phyloP scores from a whole-genome alignment of 768 basidiomycete genomes.

The Russula foetens region DNA sequence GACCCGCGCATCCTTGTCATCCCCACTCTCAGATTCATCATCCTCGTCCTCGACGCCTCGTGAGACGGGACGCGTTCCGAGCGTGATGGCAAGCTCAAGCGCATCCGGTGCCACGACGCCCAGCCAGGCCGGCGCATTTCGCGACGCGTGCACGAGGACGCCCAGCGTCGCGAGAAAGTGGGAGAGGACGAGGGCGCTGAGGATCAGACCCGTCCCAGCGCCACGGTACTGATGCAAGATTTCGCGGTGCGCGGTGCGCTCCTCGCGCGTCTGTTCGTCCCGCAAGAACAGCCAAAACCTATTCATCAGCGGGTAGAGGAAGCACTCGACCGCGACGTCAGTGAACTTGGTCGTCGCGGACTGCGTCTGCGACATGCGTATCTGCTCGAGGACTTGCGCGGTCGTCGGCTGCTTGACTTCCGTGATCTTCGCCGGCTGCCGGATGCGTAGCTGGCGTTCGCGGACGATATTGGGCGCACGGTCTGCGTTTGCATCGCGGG shows the following conservation, averaged over 20 bases:
- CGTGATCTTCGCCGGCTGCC: constrained; percentile 37
- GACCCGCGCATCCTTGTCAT: constrained; percentile 60
- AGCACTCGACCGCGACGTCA: constrained; percentile 76
- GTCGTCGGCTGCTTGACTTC: constrained; percentile 29
- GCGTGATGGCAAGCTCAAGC: constrained; percentile 72
- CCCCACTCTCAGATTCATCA: constrained; percentile 15
- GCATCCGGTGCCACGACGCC: constrained; percentile 73
- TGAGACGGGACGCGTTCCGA: constrained; percentile 62
- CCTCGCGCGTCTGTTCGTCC: constrained; percentile 72
- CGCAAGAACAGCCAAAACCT: constrained; percentile 94
- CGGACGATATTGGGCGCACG: constrained; percentile 56
- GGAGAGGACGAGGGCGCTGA: constrained; percentile 68
- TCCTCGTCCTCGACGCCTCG: constrained; percentile 30
- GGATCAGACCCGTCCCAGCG: constrained; percentile 73
- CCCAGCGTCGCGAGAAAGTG: constrained; percentile 70
- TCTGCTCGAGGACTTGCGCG: constrained; percentile 12
- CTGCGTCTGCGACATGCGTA: constrained; percentile 3
- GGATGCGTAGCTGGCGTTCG: constrained; percentile 67
- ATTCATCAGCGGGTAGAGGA: constrained; percentile 84
- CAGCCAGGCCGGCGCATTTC: constrained; percentile 75
- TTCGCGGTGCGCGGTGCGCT: constrained; percentile 51
- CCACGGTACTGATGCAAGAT: constrained; percentile 54
- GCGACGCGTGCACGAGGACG: constrained; percentile 74
- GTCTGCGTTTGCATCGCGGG: constrained; percentile 44
- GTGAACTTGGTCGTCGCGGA: constrained; percentile 40